phyloP scores from a whole-genome alignment of 140 eudicot genomes.

The Cichorium intybus region DNA sequence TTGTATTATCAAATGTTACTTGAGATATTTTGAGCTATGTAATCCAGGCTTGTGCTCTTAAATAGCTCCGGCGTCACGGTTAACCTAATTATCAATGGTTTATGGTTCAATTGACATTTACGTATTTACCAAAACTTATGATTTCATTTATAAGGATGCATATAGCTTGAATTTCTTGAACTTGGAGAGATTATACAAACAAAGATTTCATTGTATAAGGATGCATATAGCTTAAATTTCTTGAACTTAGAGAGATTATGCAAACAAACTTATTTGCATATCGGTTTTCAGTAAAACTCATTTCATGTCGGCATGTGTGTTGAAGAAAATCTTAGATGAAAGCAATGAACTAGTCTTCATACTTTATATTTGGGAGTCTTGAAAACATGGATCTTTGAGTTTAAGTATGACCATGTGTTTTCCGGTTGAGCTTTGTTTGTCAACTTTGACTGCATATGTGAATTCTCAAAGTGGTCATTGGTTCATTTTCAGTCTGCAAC shows the following conservation, averaged over 20 bases:
- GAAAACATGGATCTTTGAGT: neutral
- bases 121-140: neutral
- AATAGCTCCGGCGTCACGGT: neutral
- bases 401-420: neutral
- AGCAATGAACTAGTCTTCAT: too few relatives aligned
- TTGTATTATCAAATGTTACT: neutral
- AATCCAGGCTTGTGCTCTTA: neutral
- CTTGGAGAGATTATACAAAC: neutral
- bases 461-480: too few relatives aligned
- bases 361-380: too few relatives aligned
- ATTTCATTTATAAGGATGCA: neutral
- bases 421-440: neutral
- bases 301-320: neutral
- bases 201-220: neutral
- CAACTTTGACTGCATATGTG: too few relatives aligned
- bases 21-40: neutral
- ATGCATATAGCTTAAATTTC: neutral
- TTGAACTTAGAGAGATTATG: neutral
- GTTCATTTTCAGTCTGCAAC: too few relatives aligned
- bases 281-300: too few relatives aligned
- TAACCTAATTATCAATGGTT: neutral
- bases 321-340: too few relatives aligned
- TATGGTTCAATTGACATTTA: neutral
- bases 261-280: neutral
- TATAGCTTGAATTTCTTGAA: neutral